Evolutionary conservation across 2,329 filamentous ascomycete genomes (phyloP).

Genomic region (Mycocentrospora acerina): DNA sequence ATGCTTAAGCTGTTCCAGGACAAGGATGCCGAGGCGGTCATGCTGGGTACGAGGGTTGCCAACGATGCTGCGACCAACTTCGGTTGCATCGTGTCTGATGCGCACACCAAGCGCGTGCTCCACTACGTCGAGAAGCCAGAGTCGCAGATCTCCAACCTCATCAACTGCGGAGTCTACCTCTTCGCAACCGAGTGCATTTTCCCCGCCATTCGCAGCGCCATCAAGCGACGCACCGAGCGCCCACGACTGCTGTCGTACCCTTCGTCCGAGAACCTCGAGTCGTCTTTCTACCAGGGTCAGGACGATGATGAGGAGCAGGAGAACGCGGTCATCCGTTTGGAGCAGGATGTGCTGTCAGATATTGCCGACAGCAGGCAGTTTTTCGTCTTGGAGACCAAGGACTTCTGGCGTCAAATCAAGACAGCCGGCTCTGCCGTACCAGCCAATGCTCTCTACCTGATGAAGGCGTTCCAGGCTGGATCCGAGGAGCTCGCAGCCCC

Average conservation of each 20-base stretch:
- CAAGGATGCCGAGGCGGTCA: conserved; percentile 94
- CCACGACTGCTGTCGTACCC: conserved; percentile 93
- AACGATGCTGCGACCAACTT: conserved; percentile 95
- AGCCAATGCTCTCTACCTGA: conserved; percentile 93
- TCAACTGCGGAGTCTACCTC: conserved; percentile 99
- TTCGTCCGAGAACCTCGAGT: conserved; percentile 88
- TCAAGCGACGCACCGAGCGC: conserved; percentile 91
- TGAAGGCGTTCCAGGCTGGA: conserved; percentile 83
- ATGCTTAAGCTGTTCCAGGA: conserved; percentile 95
- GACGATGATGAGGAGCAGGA: conserved; percentile 73
- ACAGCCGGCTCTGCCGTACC: conserved; percentile 95
- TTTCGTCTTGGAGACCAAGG: conserved; percentile 97
- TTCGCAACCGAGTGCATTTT: conserved; percentile 96
- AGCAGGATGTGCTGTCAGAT: conserved; percentile 95
- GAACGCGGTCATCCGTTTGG: conserved; percentile 86
- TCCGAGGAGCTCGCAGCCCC: conserved; percentile 80
- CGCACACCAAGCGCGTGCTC: conserved; percentile 89
- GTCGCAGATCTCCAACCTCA: conserved; percentile 94
- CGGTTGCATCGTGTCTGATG: conserved; percentile 94
- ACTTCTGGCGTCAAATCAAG: conserved; percentile 99
- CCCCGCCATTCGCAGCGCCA: conserved; percentile 88
- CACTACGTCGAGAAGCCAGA: conserved; percentile 99
- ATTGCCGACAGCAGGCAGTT: conserved; percentile 97
- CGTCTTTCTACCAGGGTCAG: conserved; percentile 60
- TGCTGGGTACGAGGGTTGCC: conserved; percentile 86